Percentiles rank a stretch among this genome's conserved stretches.
These are phyloP conservation scores for Wickerhamiella vanderwaltii DNA, from an alignment of 805 yeast genomes.

Conservation along the genomic window DNA sequence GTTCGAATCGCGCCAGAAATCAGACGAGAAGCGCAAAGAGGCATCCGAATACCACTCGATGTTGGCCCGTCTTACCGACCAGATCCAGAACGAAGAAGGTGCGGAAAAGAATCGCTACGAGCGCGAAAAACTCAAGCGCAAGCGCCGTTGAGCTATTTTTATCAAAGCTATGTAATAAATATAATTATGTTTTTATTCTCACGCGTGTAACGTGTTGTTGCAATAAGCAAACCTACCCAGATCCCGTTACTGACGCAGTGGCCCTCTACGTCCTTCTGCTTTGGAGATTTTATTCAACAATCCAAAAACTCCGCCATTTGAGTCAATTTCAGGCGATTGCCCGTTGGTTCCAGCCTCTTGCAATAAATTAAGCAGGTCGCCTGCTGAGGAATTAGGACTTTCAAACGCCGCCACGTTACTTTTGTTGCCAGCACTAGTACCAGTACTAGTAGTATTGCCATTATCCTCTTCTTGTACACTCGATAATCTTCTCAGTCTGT, in stretches of 20 bases:
- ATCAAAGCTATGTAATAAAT: too few species aligned
- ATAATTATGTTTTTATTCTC: too few species aligned
- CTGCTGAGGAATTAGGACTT: conserved; percentile 1
- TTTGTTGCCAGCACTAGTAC: neutral
- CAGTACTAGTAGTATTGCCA: neutral
- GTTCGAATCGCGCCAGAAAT: conserved; percentile 77
- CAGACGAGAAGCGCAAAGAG: conserved; percentile 60
- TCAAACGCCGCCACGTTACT: neutral
- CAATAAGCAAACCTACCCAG: too few species aligned
- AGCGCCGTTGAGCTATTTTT: conserved; percentile 1
- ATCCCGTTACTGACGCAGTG: conserved; percentile 1
- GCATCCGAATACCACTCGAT: conserved; percentile 75
- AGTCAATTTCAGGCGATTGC: conserved; percentile 4
- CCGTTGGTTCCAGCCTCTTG: conserved; percentile 5
- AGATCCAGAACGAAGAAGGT: conserved; percentile 88
- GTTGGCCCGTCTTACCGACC: conserved; percentile 75
- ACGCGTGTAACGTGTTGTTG: too few species aligned
- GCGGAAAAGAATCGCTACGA: conserved; percentile 89
- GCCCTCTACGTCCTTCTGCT: conserved; percentile 5
- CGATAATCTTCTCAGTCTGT: conserved; percentile 18
- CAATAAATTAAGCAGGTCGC: conserved; percentile 9
- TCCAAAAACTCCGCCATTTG: conserved; percentile 52
- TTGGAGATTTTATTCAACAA: conserved; percentile 73
- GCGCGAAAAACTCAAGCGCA: conserved; percentile 37
- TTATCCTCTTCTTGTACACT: conserved; percentile 15